Base-by-base conservation (phyloP, 257 asterid genomes). In the Cynanchum wilfordii region DNA sequence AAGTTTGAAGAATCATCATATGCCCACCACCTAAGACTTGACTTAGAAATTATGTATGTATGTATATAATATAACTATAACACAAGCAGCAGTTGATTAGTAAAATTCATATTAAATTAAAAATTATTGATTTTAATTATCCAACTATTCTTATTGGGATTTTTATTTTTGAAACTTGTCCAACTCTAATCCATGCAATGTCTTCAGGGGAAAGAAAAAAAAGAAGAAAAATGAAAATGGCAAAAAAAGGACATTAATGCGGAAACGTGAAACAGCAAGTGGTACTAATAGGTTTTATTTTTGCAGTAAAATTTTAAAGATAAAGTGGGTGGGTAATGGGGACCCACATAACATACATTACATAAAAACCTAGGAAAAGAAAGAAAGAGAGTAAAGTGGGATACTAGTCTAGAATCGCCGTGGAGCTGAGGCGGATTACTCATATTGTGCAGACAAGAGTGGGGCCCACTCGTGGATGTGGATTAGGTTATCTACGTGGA, bases 401-500 rank as follows among this genome's bases (percentile, higher is more conserved):
- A 30, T 16, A 19, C 11, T 42, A 7, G 33, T 30, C 44, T 5
- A 38, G 0, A 7, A 42, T 11, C 10, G 47, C 11, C 0, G 86
- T 82, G 87, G 84, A 52, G 86, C 81, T 82, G 90, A 86, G 83
- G 77, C 82, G 87, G 90, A 78, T 79, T 22, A 19, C 36, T 73
- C 30, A 47, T 45, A 42, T 75, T 82, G 45, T 73, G 59, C 73
- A 44, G 58, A 42, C 68, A 63, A 52, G 47, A 16, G 33, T 30
- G 50, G 75, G 68, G 68, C 7, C 78, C 78, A 52, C 45, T 10
- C 2, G 51, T 50, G 25, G 19, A 50, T 36, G 50, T 7, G 49
- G 68, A 63, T 63, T 36, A 36, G 68, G 27, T 63, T 17, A 29
- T 16, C 24, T 60, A n/a, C 58, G 58, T 17, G 58, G 58, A 52